These are phyloP conservation scores for Arthrobotrys entomopaga DNA, from an alignment of 2,329 filamentous ascomycete species.

Conservation along the genomic window DNA sequence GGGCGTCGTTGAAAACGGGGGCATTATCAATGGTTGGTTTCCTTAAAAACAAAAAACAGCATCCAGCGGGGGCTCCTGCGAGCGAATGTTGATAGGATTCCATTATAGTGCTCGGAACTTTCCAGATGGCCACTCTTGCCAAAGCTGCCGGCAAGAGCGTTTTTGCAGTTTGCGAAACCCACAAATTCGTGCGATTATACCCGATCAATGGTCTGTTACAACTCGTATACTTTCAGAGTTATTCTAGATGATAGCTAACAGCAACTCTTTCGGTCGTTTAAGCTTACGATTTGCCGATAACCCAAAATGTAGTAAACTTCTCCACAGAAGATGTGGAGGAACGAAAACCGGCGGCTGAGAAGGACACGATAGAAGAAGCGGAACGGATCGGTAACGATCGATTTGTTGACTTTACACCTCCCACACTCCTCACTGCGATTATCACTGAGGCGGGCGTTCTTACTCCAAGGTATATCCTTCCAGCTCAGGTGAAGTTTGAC, in stretches of 20 bases:
- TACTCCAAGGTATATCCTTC: constrained; percentile 65
- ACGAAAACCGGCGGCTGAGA: constrained; percentile 61
- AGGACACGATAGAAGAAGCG: constrained; percentile 55
- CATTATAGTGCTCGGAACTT: constrained; percentile 64
- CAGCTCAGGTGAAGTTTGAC: neutral
- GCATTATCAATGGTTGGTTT: constrained; percentile 78
- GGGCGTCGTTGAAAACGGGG: constrained; percentile 92
- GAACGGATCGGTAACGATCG: constrained; percentile 61
- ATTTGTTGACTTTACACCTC: constrained; percentile 78
- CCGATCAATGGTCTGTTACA: constrained; percentile 73
- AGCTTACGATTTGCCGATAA: constrained; percentile 77
- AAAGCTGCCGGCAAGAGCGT: constrained; percentile 78
- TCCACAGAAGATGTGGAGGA: constrained; percentile 68
- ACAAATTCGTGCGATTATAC: constrained; percentile 93
- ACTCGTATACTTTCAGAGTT: no score
- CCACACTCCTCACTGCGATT: constrained; percentile 75
- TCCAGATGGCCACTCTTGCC: constrained; percentile 85
- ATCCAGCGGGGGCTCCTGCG: no score
- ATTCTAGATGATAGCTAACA: neutral
- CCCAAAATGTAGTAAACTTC: constrained; percentile 81
- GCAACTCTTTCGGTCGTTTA: neutral
- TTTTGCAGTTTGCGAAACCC: constrained; percentile 91
- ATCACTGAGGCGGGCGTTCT: constrained; percentile 80
- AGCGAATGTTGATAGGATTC: no score
- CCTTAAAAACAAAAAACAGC: no score